These are phyloP conservation scores for Candida ponderosae DNA, from an alignment of 805 yeast genomes.

Conservation along the genomic window DNA sequence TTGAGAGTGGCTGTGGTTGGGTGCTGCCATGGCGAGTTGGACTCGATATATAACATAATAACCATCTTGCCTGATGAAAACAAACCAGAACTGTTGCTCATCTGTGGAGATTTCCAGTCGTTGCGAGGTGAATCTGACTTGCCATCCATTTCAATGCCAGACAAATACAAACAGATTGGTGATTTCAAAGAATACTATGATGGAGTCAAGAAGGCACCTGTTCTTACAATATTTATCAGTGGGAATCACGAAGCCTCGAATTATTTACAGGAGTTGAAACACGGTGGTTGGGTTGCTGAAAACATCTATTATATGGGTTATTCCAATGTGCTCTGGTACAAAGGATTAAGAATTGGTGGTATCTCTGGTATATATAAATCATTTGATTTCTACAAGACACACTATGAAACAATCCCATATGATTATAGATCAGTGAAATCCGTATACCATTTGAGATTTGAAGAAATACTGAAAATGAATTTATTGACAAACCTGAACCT, in stretches of 20 bases:
- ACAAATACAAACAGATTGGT: slow-evolving; percentile 65
- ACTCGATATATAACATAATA: slow-evolving; percentile 42
- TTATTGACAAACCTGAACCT: slow-evolving; percentile 25
- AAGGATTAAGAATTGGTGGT: slow-evolving; percentile 74
- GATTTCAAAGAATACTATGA: slow-evolving; percentile 71
- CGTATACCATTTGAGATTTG: slow-evolving; percentile 60
- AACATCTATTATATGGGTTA: slow-evolving; percentile 81
- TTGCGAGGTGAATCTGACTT: slow-evolving; percentile 58
- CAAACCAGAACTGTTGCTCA: slow-evolving; percentile 52
- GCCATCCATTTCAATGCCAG: slow-evolving; percentile 67
- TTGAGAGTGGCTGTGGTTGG: slow-evolving; percentile 69
- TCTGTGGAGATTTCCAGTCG: slow-evolving; percentile 92
- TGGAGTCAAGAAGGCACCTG: slow-evolving; percentile 58
- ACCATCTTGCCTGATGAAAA: slow-evolving; percentile 8
- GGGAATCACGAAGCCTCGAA: slow-evolving; percentile 94
- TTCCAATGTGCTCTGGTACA: slow-evolving; percentile 63
- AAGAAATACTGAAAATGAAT: slow-evolving; percentile 49
- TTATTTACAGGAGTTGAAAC: slow-evolving; percentile 60
- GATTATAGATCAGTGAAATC: slow-evolving; percentile 39
- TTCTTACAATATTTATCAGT: slow-evolving; percentile 77
- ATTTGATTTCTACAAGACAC: slow-evolving; percentile 35
- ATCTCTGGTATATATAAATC: slow-evolving; percentile 75
- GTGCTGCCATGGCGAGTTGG: slow-evolving; percentile 80
- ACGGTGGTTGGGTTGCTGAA: slow-evolving; percentile 93
- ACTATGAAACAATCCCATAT: slow-evolving; percentile 42